Percentiles rank a stretch among this genome's conserved stretches.
Evolutionary conservation across 352 stramenopile species (phyloP).

Genomic region (Globisporangium spinosum): DNA sequence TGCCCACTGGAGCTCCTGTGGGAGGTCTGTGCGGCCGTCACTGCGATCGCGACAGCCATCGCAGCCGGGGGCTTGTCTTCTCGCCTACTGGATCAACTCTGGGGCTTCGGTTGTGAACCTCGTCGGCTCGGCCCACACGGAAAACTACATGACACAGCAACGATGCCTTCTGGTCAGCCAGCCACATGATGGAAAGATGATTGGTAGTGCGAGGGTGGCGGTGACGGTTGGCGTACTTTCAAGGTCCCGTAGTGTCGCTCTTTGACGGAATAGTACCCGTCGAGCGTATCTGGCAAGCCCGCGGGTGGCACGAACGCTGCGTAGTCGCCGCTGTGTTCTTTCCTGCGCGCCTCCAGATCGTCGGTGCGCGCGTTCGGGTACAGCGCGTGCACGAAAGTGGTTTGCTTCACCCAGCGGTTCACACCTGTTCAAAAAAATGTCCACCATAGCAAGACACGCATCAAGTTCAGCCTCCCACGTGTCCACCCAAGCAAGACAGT

Average conservation of each 20-base stretch:
- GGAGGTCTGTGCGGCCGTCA: constrained; percentile 65
- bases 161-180: too few relatives aligned
- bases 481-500: neutral
- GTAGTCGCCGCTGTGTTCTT: constrained; percentile 77
- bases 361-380: constrained; percentile 91
- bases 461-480: neutral
- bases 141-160: constrained; percentile 40
- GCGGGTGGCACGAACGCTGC: constrained; percentile 35
- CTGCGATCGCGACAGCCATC: constrained; percentile 91
- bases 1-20: constrained; percentile 70
- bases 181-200: too few relatives aligned
- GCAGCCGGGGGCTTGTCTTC: constrained; percentile 91
- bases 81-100: constrained; percentile 88
- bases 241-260: constrained; percentile 71
- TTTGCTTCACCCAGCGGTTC: constrained; percentile 89
- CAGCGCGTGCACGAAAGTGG: constrained; percentile 85
- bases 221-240: constrained; percentile 28
- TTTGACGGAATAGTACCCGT: constrained; percentile 67
- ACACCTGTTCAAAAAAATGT: constrained; percentile 26
- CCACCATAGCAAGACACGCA: neutral
- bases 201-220: too few relatives aligned
- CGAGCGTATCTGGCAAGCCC: constrained; percentile 28
- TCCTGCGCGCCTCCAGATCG: constrained; percentile 63
- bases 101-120: constrained; percentile 51
- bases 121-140: constrained; percentile 89